phyloP scores from a whole-genome alignment of 805 yeast genomes.

The Ogataea populi-albae region DNA sequence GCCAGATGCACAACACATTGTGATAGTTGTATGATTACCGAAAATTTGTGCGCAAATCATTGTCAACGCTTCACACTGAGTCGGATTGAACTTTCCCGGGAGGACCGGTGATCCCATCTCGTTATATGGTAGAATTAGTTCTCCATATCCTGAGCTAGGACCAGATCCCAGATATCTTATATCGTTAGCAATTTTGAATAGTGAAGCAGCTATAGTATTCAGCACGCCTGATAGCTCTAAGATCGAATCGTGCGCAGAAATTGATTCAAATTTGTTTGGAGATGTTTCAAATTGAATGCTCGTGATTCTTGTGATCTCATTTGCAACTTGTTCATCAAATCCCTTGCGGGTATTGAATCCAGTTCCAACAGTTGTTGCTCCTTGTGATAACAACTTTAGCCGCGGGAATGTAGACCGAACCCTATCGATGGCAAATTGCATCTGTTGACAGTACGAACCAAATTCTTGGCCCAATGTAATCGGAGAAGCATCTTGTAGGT shows the following conservation, averaged over 20 bases:
- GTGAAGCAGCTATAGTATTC: conserved; percentile 88
- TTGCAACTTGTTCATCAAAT: conserved; percentile 80
- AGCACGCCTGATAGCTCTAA: conserved; percentile 96
- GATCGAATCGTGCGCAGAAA: conserved; percentile 96
- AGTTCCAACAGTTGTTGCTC: conserved; percentile 99
- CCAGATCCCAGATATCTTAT: conserved; percentile 97
- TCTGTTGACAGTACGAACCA: conserved; percentile 89
- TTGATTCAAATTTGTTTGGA: conserved; percentile 96
- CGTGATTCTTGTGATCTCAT: conserved; percentile 76
- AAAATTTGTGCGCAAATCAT: conserved; percentile 97
- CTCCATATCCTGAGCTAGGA: conserved; percentile 98
- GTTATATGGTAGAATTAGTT: conserved; percentile 88
- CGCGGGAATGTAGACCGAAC: conserved; percentile 71
- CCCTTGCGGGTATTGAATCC: conserved; percentile 92
- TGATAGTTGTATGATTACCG: conserved; percentile 91
- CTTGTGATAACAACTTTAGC: conserved; percentile 85
- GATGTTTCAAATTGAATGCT: conserved; percentile 88
- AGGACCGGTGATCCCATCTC: conserved; percentile 98
- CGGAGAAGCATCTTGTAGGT: conserved; percentile 97
- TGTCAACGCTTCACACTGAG: conserved; percentile 96
- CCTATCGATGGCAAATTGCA: conserved; percentile 83
- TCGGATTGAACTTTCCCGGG: conserved; percentile 99
- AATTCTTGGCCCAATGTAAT: conserved; percentile 96
- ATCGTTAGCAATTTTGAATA: conserved; percentile 94
- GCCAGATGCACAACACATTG: conserved; percentile 96